Conservation (phyloP, 2,329 filamentous ascomycete species). For the Ophiostoma novo-ulmi region DNA sequence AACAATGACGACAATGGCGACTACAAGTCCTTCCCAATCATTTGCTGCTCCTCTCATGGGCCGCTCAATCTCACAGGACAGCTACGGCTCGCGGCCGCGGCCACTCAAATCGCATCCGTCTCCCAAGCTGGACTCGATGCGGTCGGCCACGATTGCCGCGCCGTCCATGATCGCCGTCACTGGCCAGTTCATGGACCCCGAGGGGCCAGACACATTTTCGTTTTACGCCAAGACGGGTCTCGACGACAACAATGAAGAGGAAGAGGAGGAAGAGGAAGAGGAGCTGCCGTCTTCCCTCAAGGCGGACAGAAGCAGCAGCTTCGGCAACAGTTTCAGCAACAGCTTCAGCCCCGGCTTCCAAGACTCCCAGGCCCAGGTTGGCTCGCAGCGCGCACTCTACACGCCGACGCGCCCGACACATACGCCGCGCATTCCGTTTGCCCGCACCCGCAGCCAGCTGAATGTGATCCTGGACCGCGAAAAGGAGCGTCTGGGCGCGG, state of each 20-base stretch:
- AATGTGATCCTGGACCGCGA: slow-evolving; percentile 53
- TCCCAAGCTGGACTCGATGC: slow-evolving; percentile 7
- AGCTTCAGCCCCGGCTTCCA: slow-evolving; percentile 24
- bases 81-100: slow-evolving; percentile 18
- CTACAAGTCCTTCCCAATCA: background rate
- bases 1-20: background rate
- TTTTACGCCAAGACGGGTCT: slow-evolving; percentile 22
- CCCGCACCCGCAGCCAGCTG: slow-evolving; percentile 57
- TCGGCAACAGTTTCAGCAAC: background rate
- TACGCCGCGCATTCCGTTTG: slow-evolving; percentile 45
- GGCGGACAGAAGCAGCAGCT: slow-evolving; percentile 14
- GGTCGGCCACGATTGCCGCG: slow-evolving; percentile 15
- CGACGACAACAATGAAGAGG: slow-evolving; percentile 10
- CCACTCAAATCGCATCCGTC: background rate
- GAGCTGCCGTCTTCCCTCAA: background rate
- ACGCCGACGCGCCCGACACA: slow-evolving; percentile 48
- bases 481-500: slow-evolving; percentile 39
- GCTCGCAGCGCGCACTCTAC: slow-evolving; percentile 38
- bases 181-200: slow-evolving; percentile 22
- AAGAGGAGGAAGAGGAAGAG: slow-evolving; percentile 14
- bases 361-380: slow-evolving; percentile 28
- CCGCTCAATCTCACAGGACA: slow-evolving; percentile 25
- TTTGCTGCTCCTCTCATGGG: slow-evolving; percentile 17
- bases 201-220: slow-evolving; percentile 25
- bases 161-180: slow-evolving; percentile 22